These are phyloP conservation scores for Rhizopogon hawkerae DNA, from an alignment of 1,284 basidiomycete genomes.

Conservation along the genomic window DNA sequence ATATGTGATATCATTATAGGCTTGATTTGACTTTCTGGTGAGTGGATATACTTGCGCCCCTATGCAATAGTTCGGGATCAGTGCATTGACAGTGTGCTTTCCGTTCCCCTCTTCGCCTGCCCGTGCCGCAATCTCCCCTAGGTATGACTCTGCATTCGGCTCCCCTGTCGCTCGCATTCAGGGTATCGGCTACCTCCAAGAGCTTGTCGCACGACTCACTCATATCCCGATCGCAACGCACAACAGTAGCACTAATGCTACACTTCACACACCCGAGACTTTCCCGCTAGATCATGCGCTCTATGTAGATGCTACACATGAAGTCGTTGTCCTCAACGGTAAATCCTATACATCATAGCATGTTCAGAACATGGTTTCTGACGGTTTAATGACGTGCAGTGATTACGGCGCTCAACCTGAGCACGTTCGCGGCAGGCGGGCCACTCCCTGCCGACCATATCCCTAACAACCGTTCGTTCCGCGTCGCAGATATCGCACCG, in stretches of 20 bases:
- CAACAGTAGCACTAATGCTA: slow-evolving; percentile 72
- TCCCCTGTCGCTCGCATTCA: slow-evolving; percentile 71
- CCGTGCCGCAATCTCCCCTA: slow-evolving; percentile 22
- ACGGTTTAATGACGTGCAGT: slow-evolving; percentile 26
- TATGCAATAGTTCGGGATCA: not conserved
- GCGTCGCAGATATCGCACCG: slow-evolving; percentile 22
- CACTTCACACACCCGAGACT: slow-evolving; percentile 57
- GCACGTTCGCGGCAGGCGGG: slow-evolving; percentile 41
- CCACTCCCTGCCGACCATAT: slow-evolving; percentile 49
- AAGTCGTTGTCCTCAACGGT: slow-evolving; percentile 77
- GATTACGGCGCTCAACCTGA: slow-evolving; percentile 50
- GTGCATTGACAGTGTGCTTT: not conserved
- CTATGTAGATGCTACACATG: slow-evolving; percentile 83
- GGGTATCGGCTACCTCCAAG: slow-evolving; percentile 76
- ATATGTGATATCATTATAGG: slow-evolving; percentile 12
- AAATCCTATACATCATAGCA: slow-evolving; percentile 13
- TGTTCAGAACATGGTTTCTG: not conserved
- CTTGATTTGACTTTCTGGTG: slow-evolving; percentile 49
- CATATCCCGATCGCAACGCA: slow-evolving; percentile 58
- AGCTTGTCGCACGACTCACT: slow-evolving; percentile 68
- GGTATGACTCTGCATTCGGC: slow-evolving; percentile 75
- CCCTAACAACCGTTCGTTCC: slow-evolving; percentile 35
- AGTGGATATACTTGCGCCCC: not conserved
- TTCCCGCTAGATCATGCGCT: slow-evolving; percentile 72
- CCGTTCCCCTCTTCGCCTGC: not conserved